Conservation (phyloP, 169 alveolate species). For the Plasmodium vinckei region DNA sequence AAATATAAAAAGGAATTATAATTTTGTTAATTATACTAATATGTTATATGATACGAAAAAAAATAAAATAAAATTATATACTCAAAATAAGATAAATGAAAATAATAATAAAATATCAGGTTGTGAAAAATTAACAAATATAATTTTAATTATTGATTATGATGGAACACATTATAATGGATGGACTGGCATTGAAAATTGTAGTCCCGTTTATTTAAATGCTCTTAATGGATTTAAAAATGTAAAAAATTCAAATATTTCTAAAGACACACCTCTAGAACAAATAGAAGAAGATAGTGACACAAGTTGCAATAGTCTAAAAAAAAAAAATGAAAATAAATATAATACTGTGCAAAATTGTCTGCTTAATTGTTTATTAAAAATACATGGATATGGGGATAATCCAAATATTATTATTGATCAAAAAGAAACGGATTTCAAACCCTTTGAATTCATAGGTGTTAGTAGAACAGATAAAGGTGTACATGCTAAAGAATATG, state of each 20-base stretch:
- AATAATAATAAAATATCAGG: neutral
- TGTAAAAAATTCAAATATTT: neutral
- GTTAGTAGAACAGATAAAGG: conserved; percentile 87
- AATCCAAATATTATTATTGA: conserved; percentile 13
- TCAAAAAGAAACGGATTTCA: neutral
- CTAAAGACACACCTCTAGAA: too few relatives aligned
- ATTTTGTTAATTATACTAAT: neutral
- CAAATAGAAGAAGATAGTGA: too few relatives aligned
- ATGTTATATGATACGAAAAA: neutral
- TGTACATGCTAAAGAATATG: conserved; percentile 83
- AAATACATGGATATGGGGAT: conserved; percentile 80
- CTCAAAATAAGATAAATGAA: neutral
- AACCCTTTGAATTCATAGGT: conserved; percentile 80
- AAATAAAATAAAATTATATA: too few relatives aligned
- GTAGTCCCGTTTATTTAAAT: conserved; percentile 46
- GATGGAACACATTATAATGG: conserved; percentile 84
- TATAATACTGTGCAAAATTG: conserved; percentile 75
- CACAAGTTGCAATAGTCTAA: neutral
- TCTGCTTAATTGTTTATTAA: conserved; percentile 76
- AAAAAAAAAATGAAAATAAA: neutral
- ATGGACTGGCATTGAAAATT: conserved; percentile 80
- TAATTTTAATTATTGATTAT: conserved; percentile 78
- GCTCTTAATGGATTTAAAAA: conserved; percentile 25
- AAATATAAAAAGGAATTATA: neutral
- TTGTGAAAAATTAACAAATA: conserved; percentile 75